Percentiles rank a stretch among this genome's conserved stretches.
These are phyloP conservation scores for Xylaria cubensis DNA, from an alignment of 495 filamentous ascomycete species.

Conservation along the genomic window DNA sequence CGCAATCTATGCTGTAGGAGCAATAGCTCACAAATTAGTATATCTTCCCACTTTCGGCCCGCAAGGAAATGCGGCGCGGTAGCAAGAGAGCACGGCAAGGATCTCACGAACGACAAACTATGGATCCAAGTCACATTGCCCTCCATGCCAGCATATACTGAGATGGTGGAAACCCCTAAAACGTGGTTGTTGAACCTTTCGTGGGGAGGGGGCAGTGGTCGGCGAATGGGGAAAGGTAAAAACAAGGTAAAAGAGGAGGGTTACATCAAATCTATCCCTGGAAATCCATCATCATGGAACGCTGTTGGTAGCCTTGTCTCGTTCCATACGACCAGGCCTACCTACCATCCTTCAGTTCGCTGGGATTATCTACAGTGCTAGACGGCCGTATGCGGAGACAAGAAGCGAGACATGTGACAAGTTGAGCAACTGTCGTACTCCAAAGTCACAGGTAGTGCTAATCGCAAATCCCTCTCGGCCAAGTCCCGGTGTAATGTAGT, in stretches of 20 bases:
- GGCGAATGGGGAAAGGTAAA: neutral
- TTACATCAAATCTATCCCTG: conserved; percentile 10
- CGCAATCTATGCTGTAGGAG: neutral
- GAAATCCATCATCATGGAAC: conserved; percentile 14
- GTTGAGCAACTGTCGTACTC: conserved; percentile 1
- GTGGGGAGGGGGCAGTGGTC: neutral
- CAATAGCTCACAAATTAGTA: neutral
- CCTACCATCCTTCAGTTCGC: neutral
- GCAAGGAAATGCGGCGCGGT: conserved; percentile 7
- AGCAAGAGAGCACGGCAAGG: neutral
- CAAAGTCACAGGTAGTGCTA: neutral
- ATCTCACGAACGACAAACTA: neutral
- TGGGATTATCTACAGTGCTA: neutral
- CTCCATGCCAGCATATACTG: neutral
- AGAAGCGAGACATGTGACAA: conserved; percentile 8
- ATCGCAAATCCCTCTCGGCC: neutral
- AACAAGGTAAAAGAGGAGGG: conserved; percentile 1
- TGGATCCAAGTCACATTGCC: conserved; percentile 25
- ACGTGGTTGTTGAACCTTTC: neutral
- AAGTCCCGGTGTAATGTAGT: conserved; percentile 4
- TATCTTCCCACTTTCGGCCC: conserved; percentile 10
- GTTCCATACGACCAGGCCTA: neutral
- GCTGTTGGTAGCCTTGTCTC: conserved; percentile 20
- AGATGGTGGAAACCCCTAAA: neutral
- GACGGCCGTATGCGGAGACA: conserved; percentile 6